Evolutionary conservation across 202 grass and related monocot genomes (phyloP), one percentile per base, ranked within the genome.

Genomic region (Carex arenaria): DNA sequence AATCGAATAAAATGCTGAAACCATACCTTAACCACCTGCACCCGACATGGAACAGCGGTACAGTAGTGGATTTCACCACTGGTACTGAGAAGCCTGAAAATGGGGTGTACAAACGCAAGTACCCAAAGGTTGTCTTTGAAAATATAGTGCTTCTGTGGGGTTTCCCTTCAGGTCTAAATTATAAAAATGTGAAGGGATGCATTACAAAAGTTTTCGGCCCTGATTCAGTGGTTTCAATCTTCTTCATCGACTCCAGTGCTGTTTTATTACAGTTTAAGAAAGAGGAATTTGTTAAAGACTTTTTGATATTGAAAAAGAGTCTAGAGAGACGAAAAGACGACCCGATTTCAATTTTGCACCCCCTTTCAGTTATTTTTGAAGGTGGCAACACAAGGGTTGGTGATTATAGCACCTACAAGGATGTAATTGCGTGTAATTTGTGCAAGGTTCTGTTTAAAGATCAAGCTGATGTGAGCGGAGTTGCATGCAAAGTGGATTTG

Each of bases 141-240:
- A 98, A 95, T 36, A 72, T 85, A 60, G 62, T 93, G n/a, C 87
- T 98, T 81, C 72, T 98, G 26, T 98, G 92, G 95, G 89, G 90
- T 83, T 98, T 91, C 77, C 85, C 80, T 19, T 90, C 87, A 34
- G 87, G 80, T 61, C 57, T 93, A 32, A 95, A 86, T 71, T 73
- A 89, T 78, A 95, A 88, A 34, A 88, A 85, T 87, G 82, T 98
- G 59, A 98, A 93, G 87, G 88, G 87, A 18, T 93, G 75, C 40
- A 89, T 98, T 61, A 76, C 66, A 73, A 91, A 95, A 92, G 86
- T 90, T 75, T 95, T 98, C 30, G 95, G 95, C 80, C n/a, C 15
- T 43, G 77, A 87, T 84, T 95, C 89, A 0, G 26, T 98, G 34
- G 85, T 49, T 14, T 86, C 80, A 54, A 31, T 98, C 49, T 98